Conservation (phyloP, 177 flowering plant genomes). For the Vitis hybrid region DNA sequence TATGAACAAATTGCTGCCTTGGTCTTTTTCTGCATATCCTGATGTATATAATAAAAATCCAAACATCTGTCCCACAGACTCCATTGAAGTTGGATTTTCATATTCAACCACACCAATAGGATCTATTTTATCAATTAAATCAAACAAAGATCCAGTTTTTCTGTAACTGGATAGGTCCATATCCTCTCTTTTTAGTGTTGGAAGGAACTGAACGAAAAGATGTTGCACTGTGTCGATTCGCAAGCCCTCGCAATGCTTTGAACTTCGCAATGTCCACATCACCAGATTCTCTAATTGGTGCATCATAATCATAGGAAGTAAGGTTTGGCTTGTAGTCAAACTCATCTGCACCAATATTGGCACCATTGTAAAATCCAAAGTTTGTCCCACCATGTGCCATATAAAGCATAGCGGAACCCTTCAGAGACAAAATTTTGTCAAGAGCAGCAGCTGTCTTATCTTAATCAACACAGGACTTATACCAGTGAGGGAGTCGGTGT, state of each 20-base stretch:
- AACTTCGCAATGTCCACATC: constrained; percentile 77
- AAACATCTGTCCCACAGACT: constrained; percentile 80
- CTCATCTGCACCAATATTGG: constrained; percentile 66
- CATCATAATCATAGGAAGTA: constrained; percentile 99
- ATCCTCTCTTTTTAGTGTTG: constrained; percentile 49
- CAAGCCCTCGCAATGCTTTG: constrained; percentile 64
- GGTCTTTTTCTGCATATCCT: constrained; percentile 45
- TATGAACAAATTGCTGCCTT: constrained; percentile 52
- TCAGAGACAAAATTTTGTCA: constrained; percentile 61
- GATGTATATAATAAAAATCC: constrained; percentile 76
- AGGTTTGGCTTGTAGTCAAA: constrained; percentile 86
- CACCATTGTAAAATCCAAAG: constrained; percentile 93
- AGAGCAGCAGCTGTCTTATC: constrained; percentile 8
- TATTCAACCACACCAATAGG: constrained; percentile 46
- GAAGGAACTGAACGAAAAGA: constrained; percentile 60
- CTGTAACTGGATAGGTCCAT: constrained; percentile 60
- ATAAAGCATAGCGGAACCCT: constrained; percentile 95
- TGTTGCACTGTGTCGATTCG: constrained; percentile 40
- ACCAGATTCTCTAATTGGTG: constrained; percentile 88
- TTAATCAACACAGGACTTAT: no score
- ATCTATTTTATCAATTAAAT: constrained; percentile 31
- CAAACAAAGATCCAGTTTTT: constrained; percentile 49
- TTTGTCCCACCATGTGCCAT: constrained; percentile 99
- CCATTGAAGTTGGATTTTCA: constrained; percentile 78
- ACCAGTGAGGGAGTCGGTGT: no score